Evolutionary conservation across 306 rosid species (phyloP), one percentile per base, ranked within the genome.

Genomic region (Citrullus amarus): DNA sequence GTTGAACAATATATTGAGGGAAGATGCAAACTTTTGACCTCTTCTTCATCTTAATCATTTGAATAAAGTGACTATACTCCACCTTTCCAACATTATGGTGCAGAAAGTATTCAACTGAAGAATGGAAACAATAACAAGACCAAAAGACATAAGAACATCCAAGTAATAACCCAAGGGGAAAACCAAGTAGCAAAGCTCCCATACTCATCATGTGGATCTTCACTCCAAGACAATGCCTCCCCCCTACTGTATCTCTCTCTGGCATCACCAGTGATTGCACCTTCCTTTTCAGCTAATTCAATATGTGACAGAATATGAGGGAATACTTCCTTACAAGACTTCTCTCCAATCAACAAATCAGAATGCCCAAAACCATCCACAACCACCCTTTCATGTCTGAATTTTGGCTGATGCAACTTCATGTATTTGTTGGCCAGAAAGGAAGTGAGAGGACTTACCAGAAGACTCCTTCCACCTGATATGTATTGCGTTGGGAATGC

Each of bases 281-380:
- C 43, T 54, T 38, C 74, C 10, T 57, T 41, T 48, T 84, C 80
- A 46, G 67, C 79, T 13, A 58, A 38, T 71, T 54, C 46, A 15
- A 80, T 80, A 38, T 80, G 86, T 41, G 80, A 80, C 10, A 72
- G 2, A 62, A 80, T 80, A 73, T 72, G 84, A 48, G 84, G 81
- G 68, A 84, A 80, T 44, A 84, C 84, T 51, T 46, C 43, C 73
- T 84, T 80, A 44, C 41, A 6, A 39, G 86, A 80, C 54, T 80
- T 78, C 39, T 83, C 84, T 43, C 86, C 86, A 30, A 84, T 84
- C 84, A 84, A 78, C 13, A 84, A 39, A 75, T 80, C 86, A 0
- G 78, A 80, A 84, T 84, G 86, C 58, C 82, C 84, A n/a, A 80
- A 84, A 25, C 86, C 82, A 46, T 80, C 82, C 58, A 80, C 84